phyloP scores from a whole-genome alignment of 176 grass and related monocot species.

The Leersia perrieri region DNA sequence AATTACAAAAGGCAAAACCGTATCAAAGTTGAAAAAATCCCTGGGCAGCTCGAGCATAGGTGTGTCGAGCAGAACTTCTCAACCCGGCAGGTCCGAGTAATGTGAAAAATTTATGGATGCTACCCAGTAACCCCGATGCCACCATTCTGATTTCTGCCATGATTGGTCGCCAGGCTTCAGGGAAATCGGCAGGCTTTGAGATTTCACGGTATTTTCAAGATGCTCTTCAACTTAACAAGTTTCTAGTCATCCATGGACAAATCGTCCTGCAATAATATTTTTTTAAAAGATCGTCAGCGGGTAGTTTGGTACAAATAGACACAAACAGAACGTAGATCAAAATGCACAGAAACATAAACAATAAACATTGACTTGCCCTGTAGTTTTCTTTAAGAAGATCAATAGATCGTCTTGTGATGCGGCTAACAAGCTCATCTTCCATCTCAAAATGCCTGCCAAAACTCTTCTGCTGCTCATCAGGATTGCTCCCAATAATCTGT shows the following conservation, averaged over 20 bases:
- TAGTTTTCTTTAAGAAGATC: constrained; percentile 82
- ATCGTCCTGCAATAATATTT: constrained; percentile 48
- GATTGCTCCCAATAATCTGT: constrained; percentile 64
- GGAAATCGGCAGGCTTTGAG: background rate
- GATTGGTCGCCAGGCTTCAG: background rate
- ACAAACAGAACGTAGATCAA: background rate
- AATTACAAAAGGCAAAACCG: constrained; percentile 26
- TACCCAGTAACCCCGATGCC: background rate
- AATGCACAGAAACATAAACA: background rate
- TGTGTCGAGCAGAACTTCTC: background rate
- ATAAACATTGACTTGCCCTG: constrained; percentile 51
- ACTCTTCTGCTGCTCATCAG: constrained; percentile 87
- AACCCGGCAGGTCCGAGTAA: background rate
- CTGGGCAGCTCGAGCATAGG: background rate
- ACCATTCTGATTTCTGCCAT: background rate
- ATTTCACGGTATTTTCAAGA: constrained; percentile 63
- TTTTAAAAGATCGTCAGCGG: background rate
- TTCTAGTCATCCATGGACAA: constrained; percentile 66
- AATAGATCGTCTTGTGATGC: constrained; percentile 71
- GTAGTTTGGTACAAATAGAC: constrained; percentile 27
- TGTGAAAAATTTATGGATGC: background rate
- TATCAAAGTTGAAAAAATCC: constrained; percentile 26
- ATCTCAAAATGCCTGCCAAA: constrained; percentile 82
- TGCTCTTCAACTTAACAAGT: constrained; percentile 63
- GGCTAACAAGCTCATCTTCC: constrained; percentile 87